A percentile compares a stretch with the other conserved stretches of the same genome.
Evolutionary conservation across 139 green algal species (phyloP).

Genomic region (Tetradesmus obliquus): DNA sequence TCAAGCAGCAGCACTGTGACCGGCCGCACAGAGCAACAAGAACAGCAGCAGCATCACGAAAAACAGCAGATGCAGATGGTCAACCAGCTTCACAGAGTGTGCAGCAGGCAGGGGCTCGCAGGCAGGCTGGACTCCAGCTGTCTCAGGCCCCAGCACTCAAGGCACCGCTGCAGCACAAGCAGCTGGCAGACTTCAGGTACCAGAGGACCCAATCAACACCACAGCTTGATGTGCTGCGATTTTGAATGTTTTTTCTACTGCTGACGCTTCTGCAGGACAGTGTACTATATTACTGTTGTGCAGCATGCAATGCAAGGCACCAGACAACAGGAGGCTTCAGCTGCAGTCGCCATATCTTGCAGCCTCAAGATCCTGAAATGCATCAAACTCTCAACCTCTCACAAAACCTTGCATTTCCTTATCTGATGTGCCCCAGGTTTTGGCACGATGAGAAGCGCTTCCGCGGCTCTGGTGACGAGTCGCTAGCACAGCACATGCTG

Average conservation of each 20-base stretch:
- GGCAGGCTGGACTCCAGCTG: not conserved
- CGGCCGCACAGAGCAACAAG: not conserved
- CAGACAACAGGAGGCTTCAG: not conserved
- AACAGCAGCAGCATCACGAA: not conserved
- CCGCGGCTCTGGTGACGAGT: conserved; percentile 54
- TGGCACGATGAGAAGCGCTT: conserved; percentile 71
- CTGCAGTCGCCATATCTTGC: not conserved
- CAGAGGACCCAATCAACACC: too few relatives aligned
- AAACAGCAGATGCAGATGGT: not conserved
- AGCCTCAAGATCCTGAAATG: too few relatives aligned
- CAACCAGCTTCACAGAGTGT: not conserved
- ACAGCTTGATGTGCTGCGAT: not conserved
- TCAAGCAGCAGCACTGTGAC: not conserved
- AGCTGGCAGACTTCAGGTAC: not conserved
- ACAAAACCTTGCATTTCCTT: not conserved
- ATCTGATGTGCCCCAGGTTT: conserved; percentile 40
- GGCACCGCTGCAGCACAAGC: not conserved
- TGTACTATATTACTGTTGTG: not conserved
- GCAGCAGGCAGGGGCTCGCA: not conserved
- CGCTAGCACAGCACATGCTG: conserved; percentile 53
- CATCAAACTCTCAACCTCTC: not conserved
- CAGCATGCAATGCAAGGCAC: not conserved
- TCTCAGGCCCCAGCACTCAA: not conserved
- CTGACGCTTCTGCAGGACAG: too few relatives aligned
- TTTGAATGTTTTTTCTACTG: too few relatives aligned